Base-by-base conservation (phyloP, 805 yeast species). In the Ogataea nitratoaversa region DNA sequence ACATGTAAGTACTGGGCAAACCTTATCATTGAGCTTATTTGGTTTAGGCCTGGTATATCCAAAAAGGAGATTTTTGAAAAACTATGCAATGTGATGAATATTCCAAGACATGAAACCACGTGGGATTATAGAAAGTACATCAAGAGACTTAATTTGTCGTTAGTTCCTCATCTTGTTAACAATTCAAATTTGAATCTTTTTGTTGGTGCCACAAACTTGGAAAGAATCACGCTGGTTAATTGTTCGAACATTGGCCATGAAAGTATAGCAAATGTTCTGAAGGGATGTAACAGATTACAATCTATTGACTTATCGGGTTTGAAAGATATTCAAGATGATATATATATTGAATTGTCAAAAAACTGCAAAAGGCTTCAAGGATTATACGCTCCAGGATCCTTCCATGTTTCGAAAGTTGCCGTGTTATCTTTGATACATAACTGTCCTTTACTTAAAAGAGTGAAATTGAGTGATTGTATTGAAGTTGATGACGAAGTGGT, bases 261-360 rank as follows among this genome's bases (percentile, higher is more conserved):
- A 5, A 78, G 87, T n/a, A 74, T 91, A 27, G 68, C 82, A 2
- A 65, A 65, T 2, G 78, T 88, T 5, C 62, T 91, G 24, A 56
- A 66, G 37, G 78, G 78, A 17, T 88, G 95, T 61, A 71, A 72
- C 44, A 72, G 78, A 46, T 66, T 91, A 43, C 95, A 86, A 60
- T 84, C 95, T 32, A 81, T 91, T 36, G 98, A 91, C 63, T 71
- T 91, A 51, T 82, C 96, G 0, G 93, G 93, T 8, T 83, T 87
- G 5, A 71, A 70, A 32, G 78, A 74, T 46, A 67, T 83, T 22
- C 66, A 72, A n/a, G 96, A 90, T 65, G 78, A 72, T 32, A 78
- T 89, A 5, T 77, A 88, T 43, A 50, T 63, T 22, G 78, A 84
- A 6, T 68, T 91, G 48, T 88, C 96, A 3, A 56, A 57, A 8